Evolutionary conservation across 1,139 yeast species (phyloP).

Genomic region (Sugiyamaella novakii): DNA sequence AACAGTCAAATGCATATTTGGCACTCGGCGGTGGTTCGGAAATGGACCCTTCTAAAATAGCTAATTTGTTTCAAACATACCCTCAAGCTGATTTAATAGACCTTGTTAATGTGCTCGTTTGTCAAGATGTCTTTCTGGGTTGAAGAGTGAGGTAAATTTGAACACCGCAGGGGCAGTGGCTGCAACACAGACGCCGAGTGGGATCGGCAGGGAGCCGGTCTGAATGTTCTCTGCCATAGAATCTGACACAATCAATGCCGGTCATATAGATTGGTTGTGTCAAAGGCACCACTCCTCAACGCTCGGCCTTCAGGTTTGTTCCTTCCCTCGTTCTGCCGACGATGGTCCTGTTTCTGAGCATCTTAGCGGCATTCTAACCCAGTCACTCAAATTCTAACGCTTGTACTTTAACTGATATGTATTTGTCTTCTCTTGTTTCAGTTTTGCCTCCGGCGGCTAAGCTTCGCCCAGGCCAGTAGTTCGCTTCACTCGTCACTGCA

Average conservation of each 20-base stretch:
- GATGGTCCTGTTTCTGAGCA: conserved; percentile 37
- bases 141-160: conserved; percentile 44
- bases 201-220: conserved; percentile 49
- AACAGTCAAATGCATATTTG: conserved; percentile 44
- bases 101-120: conserved; percentile 48
- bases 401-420: too few species aligned
- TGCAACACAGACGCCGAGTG: too few species aligned
- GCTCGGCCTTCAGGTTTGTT: conserved; percentile 44
- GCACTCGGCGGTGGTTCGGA: conserved; percentile 50
- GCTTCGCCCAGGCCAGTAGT: too few species aligned
- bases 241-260: conserved; percentile 47
- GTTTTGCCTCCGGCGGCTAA: too few species aligned
- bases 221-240: conserved; percentile 52
- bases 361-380: conserved; percentile 33
- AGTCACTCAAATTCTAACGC: too few species aligned
- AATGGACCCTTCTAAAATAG: conserved; percentile 47
- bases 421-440: too few species aligned
- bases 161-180: conserved; percentile 48
- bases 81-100: conserved; percentile 45
- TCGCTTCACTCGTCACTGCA: too few species aligned
- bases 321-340: conserved; percentile 38
- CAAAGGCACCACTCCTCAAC: conserved; percentile 46
- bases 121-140: conserved; percentile 46
- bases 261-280: conserved; percentile 44
- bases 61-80: conserved; percentile 44